A percentile compares a stretch with the other conserved stretches of the same genome.
Conservation (phyloP, 2,329 filamentous ascomycete species). For the Paraphoma chrysanthemicola region DNA sequence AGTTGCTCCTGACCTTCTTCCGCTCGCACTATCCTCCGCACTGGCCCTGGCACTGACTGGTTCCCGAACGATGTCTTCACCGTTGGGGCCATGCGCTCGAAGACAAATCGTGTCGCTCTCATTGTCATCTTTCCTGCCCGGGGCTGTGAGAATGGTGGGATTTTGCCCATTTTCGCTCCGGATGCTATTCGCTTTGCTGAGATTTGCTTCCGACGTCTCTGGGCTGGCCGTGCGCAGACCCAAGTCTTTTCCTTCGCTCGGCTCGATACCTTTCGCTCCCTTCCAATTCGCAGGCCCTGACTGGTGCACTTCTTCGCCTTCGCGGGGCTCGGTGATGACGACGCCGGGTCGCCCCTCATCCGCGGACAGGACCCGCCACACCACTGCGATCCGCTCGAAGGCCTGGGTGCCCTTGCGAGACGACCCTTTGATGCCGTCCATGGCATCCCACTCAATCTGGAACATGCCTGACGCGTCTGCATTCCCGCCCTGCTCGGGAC, state of each 20-base stretch:
- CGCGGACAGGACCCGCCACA: conserved; percentile 70
- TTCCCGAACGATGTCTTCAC: conserved; percentile 40
- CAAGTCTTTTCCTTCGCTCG: conserved; percentile 66
- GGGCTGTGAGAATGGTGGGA: conserved; percentile 31
- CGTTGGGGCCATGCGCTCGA: conserved; percentile 46
- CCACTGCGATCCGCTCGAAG: conserved; percentile 81
- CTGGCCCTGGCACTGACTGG: conserved; percentile 24
- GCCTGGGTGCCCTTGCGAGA: conserved; percentile 80
- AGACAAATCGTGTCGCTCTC: conserved; percentile 49
- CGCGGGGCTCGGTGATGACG: conserved; percentile 69
- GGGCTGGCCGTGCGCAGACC: conserved; percentile 72
- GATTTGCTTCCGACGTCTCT: conserved; percentile 62
- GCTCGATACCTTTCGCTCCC: conserved; percentile 53
- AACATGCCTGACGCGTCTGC: conserved; percentile 75
- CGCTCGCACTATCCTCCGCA: conserved; percentile 20
- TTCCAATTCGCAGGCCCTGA: conserved; percentile 77
- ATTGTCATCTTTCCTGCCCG: conserved; percentile 35
- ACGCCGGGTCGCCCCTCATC: conserved; percentile 42
- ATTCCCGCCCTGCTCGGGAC: conserved; percentile 70
- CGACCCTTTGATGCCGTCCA: conserved; percentile 96
- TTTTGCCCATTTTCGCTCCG: conserved; percentile 50
- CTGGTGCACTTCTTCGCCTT: conserved; percentile 74
- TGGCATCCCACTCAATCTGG: conserved; percentile 74
- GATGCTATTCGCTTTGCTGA: conserved; percentile 77
- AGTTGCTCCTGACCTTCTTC: conserved; percentile 17